These are phyloP conservation scores for Begonia peltatifolia DNA, from an alignment of 306 rosid genomes.

Conservation along the genomic window DNA sequence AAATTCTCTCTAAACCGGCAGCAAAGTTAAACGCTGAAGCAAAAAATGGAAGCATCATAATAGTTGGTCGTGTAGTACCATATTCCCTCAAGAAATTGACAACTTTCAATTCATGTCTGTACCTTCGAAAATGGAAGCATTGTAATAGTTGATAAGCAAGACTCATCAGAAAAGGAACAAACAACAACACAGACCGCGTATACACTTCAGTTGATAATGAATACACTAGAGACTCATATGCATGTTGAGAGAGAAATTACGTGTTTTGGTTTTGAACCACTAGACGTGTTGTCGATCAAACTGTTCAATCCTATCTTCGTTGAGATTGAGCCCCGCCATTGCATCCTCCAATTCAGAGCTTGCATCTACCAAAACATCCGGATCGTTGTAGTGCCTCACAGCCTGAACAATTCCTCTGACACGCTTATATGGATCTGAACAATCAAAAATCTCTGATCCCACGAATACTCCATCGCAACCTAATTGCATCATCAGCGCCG, in stretches of 20 bases:
- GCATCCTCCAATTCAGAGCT: constrained; percentile 28
- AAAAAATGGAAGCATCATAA: no score
- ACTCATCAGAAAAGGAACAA: not conserved
- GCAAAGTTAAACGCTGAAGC: no score
- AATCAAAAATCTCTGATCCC: constrained; percentile 38
- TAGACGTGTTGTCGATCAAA: constrained; percentile 16
- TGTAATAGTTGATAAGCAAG: no score
- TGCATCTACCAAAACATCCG: constrained; percentile 37
- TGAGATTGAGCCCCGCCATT: constrained; percentile 26
- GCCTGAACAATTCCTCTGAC: constrained; percentile 45
- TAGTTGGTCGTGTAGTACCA: no score
- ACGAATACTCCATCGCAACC: constrained; percentile 73
- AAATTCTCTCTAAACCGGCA: no score
- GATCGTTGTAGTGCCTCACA: constrained; percentile 47
- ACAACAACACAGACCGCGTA: not conserved
- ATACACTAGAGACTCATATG: no score
- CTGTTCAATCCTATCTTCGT: constrained; percentile 32
- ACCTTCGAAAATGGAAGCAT: no score
- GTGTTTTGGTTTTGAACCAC: not conserved
- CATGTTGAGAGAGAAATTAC: not conserved
- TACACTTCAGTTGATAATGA: no score
- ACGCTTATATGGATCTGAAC: constrained; percentile 38
- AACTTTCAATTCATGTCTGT: no score
- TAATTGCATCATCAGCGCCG: constrained; percentile 71
- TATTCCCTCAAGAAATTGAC: no score